Evolutionary conservation across 129 eudicot species (phyloP).

Genomic region (Pittosporum tobira): DNA sequence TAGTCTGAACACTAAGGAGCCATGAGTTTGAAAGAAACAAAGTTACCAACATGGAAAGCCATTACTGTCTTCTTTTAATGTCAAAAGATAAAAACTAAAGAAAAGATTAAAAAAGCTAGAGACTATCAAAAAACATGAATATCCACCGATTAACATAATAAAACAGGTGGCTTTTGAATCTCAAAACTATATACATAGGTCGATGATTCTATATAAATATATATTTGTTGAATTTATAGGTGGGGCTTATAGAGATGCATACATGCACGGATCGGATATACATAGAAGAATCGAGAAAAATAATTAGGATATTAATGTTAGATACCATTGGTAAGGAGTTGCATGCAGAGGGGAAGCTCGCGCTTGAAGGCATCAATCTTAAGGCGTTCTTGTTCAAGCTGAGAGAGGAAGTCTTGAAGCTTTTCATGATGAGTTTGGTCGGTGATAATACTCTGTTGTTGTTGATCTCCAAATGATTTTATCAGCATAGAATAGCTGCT

Average conservation of each 20-base stretch:
- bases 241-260: too few relatives aligned
- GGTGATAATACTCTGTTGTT: slow-evolving; percentile 17
- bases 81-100: slow-evolving; percentile 7
- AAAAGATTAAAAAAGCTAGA: slow-evolving; percentile 12
- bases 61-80: slow-evolving; percentile 6
- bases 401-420: slow-evolving; percentile 71
- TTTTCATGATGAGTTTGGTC: slow-evolving; percentile 41
- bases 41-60: slow-evolving; percentile 28
- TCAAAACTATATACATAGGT: too few relatives aligned
- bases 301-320: background rate
- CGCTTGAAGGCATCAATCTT: slow-evolving; percentile 98
- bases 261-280: too few relatives aligned
- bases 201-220: too few relatives aligned
- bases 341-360: slow-evolving; percentile 99
- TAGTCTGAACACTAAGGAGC: slow-evolving; percentile 11
- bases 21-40: background rate
- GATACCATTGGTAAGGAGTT: slow-evolving; percentile 89
- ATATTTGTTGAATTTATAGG: too few relatives aligned
- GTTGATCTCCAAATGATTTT: slow-evolving; percentile 56
- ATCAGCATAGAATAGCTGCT: slow-evolving; percentile 54
- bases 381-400: slow-evolving; percentile 89
- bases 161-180: slow-evolving; percentile 3
- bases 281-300: background rate
- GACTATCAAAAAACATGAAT: slow-evolving; percentile 11
- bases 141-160: slow-evolving; percentile 4